Evolutionary conservation across 208 protist genomes (phyloP), one percentile per base, ranked within the genome.

Genomic region (Endotrypanum monterogeii): DNA sequence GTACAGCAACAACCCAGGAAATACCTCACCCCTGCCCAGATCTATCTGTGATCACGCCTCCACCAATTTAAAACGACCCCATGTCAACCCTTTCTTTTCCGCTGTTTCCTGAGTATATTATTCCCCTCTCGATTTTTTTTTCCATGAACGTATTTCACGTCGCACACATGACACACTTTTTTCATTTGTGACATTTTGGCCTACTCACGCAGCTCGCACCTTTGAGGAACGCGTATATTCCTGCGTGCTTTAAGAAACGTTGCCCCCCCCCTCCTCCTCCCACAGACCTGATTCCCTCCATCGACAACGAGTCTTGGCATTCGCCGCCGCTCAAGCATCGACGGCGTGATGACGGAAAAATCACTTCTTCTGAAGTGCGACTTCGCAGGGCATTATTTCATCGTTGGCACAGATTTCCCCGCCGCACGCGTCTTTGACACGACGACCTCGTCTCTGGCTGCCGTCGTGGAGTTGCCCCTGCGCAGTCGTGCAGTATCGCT

Each of bases 341-440:
- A 7, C 60, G 0, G 18, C 37, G 46, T 65, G 20, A 96, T 96
- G 92, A 89, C 89, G 11, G 92, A 96, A 58, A 83, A 87, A 35
- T 85, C 83, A 12, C 85, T 94, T 4, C 76, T 94, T 67, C 81
- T 96, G 57, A 87, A 88, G 44, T 87, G 76, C 41, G 90, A 84
- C 48, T 55, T 61, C 54, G 76, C 73, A 6, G 83, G 78, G 37
- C 76, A 60, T n/a, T 94, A 93, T 73, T 88, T 92, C 73, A 85
- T 93, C 8, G 63, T 89, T 3, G 92, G 82, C 39, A 94, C 89
- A 55, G 92, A 96, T 74, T 92, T 89, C 79, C 90, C 92, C 11
- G 85, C 70, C 55, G 90, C 88, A 4, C 84, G 89, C 41, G 88
- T 96, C n/a, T 94, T 96, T 79, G 87, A 94, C 78, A 85, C 88